These are phyloP conservation scores for Cryptococcus maquisensis DNA, from an alignment of 1,284 basidiomycete species.

Conservation along the genomic window DNA sequence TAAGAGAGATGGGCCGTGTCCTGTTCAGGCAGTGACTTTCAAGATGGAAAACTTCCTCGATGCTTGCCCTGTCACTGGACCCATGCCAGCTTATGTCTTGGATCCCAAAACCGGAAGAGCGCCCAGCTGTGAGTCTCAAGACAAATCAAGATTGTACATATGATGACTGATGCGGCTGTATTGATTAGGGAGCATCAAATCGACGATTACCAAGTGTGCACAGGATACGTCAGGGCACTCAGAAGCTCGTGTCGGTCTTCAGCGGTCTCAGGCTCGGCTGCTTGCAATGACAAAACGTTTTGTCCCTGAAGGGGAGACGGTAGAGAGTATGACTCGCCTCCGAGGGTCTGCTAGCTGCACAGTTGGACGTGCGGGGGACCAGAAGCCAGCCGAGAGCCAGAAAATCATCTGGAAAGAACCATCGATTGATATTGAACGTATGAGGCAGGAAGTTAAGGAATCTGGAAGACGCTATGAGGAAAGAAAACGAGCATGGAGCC, in stretches of 20 bases:
- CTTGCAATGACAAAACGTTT: constrained; percentile 28
- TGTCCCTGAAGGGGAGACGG: constrained; percentile 42
- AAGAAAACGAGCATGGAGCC: constrained; percentile 20
- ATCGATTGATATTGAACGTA: constrained; percentile 10
- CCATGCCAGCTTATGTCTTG: constrained; percentile 23
- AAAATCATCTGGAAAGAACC: constrained; percentile 32
- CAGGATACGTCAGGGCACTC: constrained; percentile 14
- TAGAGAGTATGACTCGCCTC: constrained; percentile 26
- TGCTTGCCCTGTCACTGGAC: constrained; percentile 30
- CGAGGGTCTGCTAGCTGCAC: too few species aligned
- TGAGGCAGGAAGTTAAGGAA: constrained; percentile 28
- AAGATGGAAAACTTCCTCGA: constrained; percentile 45
- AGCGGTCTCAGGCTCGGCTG: constrained; percentile 16
- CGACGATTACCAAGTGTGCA: constrained; percentile 21
- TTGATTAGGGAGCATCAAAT: constrained; percentile 40
- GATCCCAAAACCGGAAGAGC: constrained; percentile 15
- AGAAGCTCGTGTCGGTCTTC: constrained; percentile 11
- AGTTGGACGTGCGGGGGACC: too few species aligned
- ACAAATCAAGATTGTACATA: neutral
- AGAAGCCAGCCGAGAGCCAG: neutral
- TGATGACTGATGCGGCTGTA: neutral
- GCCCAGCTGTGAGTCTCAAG: constrained; percentile 30
- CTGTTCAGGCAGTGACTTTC: constrained; percentile 53
- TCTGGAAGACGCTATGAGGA: constrained; percentile 32
- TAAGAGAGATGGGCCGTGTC: constrained; percentile 22